Evolutionary conservation across 169 alveolate species (phyloP).

Genomic region (Plasmodium berghei): DNA sequence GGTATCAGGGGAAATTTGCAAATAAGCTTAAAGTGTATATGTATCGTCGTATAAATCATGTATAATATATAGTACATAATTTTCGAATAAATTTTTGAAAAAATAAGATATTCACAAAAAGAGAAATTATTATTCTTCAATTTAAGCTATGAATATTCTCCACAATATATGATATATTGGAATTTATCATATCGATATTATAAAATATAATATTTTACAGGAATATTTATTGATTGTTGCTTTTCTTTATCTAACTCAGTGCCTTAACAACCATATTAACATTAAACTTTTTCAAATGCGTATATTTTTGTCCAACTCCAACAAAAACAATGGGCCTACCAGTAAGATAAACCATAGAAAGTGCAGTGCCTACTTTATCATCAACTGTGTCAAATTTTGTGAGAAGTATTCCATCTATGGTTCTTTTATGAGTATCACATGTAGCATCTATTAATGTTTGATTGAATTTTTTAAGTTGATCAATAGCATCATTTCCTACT

Average conservation of each 20-base stretch:
- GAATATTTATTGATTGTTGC: too few species aligned
- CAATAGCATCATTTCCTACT: conserved; percentile 99
- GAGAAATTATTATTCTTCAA: too few species aligned
- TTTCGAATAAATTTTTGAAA: too few species aligned
- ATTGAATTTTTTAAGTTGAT: conserved; percentile 97
- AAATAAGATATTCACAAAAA: too few species aligned
- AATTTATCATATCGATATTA: too few species aligned
- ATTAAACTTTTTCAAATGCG: conserved; percentile 95
- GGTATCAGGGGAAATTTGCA: too few species aligned
- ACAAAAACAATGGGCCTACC: conserved; percentile 99
- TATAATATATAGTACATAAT: too few species aligned
- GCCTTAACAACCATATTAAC: conserved; percentile 93
- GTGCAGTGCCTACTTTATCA: conserved; percentile 99
- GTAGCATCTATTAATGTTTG: conserved; percentile 81
- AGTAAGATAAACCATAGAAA: conserved; percentile 98
- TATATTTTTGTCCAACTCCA: conserved; percentile 99
- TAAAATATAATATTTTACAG: too few species aligned
- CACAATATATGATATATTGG: too few species aligned
- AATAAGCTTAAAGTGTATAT: too few species aligned
- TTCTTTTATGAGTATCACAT: conserved; percentile 89
- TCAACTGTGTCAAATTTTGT: conserved; percentile 99
- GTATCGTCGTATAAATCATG: too few species aligned
- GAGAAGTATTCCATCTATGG: conserved; percentile 98
- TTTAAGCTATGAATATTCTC: too few species aligned
- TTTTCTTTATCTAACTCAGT: conserved; percentile 54